Percentiles rank a stretch among this genome's conserved stretches.
Evolutionary conservation across 768 basidiomycete genomes (phyloP).

Genomic region (Auriscalpium vulgare): DNA sequence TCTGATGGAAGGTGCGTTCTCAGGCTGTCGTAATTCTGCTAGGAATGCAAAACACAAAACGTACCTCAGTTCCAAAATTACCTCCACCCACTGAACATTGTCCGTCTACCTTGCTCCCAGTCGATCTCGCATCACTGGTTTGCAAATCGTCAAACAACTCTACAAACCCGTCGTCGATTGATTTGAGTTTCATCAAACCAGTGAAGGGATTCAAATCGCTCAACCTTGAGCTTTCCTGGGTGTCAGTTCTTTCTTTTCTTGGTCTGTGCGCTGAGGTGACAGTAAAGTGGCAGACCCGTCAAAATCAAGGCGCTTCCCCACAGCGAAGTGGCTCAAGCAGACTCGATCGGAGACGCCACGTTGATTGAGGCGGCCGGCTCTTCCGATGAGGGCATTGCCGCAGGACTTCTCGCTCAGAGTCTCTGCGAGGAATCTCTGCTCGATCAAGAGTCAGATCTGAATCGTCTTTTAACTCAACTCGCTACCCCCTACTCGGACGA

Average conservation of each 20-base stretch:
- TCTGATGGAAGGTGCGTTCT: constrained; percentile 10
- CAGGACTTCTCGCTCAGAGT: background rate
- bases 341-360: background rate
- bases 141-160: too few relatives aligned
- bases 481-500: too few relatives aligned
- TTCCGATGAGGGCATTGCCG: background rate
- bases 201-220: background rate
- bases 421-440: background rate
- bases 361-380: background rate
- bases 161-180: too few relatives aligned
- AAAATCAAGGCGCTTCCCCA: background rate
- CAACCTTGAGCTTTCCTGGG: background rate
- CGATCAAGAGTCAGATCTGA: background rate
- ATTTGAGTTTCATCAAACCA: background rate
- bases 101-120: background rate
- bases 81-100: constrained; percentile 4
- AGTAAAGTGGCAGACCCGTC: background rate
- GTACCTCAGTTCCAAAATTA: constrained; percentile 5
- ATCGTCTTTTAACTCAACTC: too few relatives aligned
- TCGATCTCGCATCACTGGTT: background rate
- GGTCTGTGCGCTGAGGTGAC: background rate
- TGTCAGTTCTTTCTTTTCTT: background rate
- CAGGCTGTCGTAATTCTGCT: background rate
- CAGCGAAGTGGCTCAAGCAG: background rate
- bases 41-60: background rate